These are phyloP conservation scores for Diaporthe longicolla DNA, from an alignment of 2,329 filamentous ascomycete species.

Conservation along the genomic window DNA sequence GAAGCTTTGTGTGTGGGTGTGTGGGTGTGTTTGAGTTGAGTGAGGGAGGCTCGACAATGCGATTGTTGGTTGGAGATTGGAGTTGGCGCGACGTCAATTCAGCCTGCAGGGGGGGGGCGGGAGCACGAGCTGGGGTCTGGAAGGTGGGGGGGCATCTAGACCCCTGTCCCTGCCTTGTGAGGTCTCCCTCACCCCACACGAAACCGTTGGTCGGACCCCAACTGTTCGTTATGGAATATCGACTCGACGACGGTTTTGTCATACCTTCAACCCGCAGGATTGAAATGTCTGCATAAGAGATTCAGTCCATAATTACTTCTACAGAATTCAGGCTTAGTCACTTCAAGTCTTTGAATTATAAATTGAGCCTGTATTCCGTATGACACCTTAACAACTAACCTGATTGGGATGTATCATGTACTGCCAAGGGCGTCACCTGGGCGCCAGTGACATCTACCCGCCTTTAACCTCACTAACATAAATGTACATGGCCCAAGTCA, in stretches of 20 bases:
- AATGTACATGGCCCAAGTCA: neutral
- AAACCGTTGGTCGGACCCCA: neutral
- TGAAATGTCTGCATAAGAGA: too few relatives aligned
- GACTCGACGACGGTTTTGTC: neutral
- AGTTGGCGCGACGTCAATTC: slow-evolving; percentile 1
- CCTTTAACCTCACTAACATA: neutral
- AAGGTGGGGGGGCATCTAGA: too few relatives aligned
- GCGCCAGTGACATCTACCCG: neutral
- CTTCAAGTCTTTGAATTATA: neutral
- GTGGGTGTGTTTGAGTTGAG: neutral
- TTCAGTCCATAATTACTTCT: neutral
- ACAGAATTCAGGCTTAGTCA: neutral
- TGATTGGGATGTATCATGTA: neutral
- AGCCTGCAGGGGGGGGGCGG: neutral
- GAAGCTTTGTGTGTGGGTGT: neutral
- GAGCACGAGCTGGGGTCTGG: neutral
- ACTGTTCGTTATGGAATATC: neutral
- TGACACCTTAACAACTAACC: neutral
- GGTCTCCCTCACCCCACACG: neutral
- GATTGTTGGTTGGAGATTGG: neutral
- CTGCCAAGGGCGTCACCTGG: neutral
- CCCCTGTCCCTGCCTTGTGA: slow-evolving; percentile 3
- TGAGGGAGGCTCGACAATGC: neutral
- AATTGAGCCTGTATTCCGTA: neutral
- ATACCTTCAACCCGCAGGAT: neutral